Percentiles rank a stretch among this genome's conserved stretches.
phyloP scores from a whole-genome alignment of 257 asterid genomes.

The Capsicum baccatum region DNA sequence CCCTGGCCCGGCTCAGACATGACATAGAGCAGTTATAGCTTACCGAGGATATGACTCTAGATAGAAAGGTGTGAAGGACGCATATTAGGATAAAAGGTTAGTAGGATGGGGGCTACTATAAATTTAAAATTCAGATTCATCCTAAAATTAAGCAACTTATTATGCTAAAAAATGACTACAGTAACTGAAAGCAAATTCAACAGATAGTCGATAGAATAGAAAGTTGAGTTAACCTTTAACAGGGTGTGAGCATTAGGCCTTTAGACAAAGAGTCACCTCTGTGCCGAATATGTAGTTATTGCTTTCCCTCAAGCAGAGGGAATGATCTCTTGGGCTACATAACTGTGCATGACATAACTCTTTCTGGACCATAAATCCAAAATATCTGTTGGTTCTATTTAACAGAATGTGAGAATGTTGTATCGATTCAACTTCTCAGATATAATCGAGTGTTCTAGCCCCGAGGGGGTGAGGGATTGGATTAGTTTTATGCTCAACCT shows the following conservation, averaged over 20 bases:
- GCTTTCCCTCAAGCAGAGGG: not conserved
- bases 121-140: not conserved
- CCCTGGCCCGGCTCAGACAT: no score
- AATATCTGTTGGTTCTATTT: not conserved
- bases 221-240: not conserved
- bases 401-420: not conserved
- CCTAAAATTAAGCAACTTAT: not conserved
- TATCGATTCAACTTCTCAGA: not conserved
- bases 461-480: not conserved
- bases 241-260: not conserved
- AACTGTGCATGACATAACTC: not conserved
- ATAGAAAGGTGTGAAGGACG: no score
- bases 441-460: not conserved
- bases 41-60: no score
- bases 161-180: not conserved
- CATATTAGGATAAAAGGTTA: no score
- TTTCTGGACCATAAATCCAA: constrained; percentile 25
- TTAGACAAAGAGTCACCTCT: not conserved
- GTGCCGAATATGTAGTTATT: not conserved
- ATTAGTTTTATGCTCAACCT: not conserved
- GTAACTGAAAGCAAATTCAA: not conserved
- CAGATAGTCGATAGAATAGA: not conserved
- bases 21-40: no score
- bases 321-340: not conserved
- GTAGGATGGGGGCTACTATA: no score